These are phyloP conservation scores for Ajuga chamaepitys DNA, from an alignment of 257 asterid species.

Conservation along the genomic window DNA sequence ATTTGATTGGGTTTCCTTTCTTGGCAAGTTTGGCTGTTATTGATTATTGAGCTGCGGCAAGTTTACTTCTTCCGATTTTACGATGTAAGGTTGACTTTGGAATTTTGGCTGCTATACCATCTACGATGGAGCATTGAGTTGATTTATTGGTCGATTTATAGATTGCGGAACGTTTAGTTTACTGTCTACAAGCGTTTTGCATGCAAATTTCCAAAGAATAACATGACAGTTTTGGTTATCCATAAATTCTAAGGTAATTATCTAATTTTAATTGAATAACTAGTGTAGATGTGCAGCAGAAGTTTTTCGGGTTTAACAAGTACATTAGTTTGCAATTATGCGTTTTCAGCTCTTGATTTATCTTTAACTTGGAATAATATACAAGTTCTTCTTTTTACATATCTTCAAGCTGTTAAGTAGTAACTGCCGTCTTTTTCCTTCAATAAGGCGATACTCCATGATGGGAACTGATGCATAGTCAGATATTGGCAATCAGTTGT, in stretches of 20 bases:
- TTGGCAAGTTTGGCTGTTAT: background rate
- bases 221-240: background rate
- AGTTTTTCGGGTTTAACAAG: background rate
- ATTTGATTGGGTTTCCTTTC: background rate
- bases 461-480: background rate
- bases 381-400: background rate
- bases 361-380: background rate
- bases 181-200: background rate
- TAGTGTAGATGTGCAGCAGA: background rate
- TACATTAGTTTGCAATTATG: background rate
- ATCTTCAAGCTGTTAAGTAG: conserved; percentile 1
- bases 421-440: background rate
- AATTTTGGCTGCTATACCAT: conserved; percentile 6
- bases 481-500: background rate
- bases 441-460: background rate
- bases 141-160: conserved; percentile 2
- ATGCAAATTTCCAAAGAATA: background rate
- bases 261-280: background rate
- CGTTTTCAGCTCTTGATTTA: background rate
- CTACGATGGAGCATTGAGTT: conserved; percentile 2
- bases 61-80: conserved; percentile 1
- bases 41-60: background rate
- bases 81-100: conserved; percentile 10
- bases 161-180: conserved; percentile 3
- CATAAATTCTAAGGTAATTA: background rate